phyloP scores from a whole-genome alignment of 768 basidiomycete genomes.

The Tricholoma bakamatsutake region DNA sequence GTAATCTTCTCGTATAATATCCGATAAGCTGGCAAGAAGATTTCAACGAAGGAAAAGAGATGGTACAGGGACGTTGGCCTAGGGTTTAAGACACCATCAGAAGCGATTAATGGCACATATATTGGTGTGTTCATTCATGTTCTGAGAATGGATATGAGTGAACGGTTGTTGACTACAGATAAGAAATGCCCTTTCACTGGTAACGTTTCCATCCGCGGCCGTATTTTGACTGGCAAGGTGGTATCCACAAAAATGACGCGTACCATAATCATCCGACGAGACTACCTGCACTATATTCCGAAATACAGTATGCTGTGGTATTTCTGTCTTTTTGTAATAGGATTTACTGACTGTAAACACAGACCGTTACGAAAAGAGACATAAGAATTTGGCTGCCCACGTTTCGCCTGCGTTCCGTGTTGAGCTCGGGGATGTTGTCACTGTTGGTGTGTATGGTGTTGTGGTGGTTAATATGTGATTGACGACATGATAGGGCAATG shows the following conservation, averaged over 20 bases:
- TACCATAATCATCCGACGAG: constrained; percentile 92
- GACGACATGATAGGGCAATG: constrained; percentile 70
- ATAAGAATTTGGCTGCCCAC: constrained; percentile 98
- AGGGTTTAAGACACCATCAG: constrained; percentile 93
- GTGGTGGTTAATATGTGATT: constrained; percentile 1
- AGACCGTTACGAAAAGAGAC: constrained; percentile 98
- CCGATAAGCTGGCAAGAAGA: constrained; percentile 75
- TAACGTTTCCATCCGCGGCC: constrained; percentile 95
- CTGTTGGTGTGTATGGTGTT: constrained; percentile 66
- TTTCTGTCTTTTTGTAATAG: not conserved
- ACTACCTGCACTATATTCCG: constrained; percentile 94
- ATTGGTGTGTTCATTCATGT: constrained; percentile 59
- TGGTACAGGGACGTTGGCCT: constrained; percentile 99
- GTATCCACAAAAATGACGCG: constrained; percentile 99
- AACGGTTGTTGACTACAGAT: constrained; percentile 43
- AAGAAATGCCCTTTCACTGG: constrained; percentile 99
- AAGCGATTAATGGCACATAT: constrained; percentile 95
- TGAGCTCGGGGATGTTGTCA: constrained; percentile 89
- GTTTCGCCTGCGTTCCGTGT: constrained; percentile 99
- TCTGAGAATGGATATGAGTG: constrained; percentile 4
- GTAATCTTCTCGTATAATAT: constrained; percentile 4
- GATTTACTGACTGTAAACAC: constrained; percentile 6
- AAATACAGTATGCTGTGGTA: constrained; percentile 80
- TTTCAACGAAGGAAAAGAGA: constrained; percentile 90
- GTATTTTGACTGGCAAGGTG: constrained; percentile 96